These are phyloP conservation scores for Bauhinia variegata DNA, from an alignment of 306 rosid species.

Conservation along the genomic window DNA sequence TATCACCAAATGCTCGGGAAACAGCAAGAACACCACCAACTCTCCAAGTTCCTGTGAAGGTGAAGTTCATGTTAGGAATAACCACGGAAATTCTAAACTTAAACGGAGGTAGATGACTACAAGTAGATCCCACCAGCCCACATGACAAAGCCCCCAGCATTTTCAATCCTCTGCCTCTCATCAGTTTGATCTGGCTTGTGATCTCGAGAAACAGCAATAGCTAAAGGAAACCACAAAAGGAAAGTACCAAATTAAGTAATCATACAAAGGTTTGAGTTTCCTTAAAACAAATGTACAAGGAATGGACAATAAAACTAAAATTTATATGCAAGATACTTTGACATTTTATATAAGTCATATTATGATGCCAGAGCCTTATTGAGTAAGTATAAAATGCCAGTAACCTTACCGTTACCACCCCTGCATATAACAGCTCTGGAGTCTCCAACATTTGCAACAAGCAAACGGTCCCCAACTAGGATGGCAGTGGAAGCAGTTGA, in stretches of 20 bases:
- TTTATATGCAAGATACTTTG: neutral
- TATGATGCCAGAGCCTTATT: too few species aligned
- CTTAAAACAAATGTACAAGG: neutral
- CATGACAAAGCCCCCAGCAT: conserved; percentile 96
- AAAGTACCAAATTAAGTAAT: conserved; percentile 18
- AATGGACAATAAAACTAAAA: conserved; percentile 2
- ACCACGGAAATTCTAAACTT: neutral
- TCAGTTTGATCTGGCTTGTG: conserved; percentile 98
- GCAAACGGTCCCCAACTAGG: conserved; percentile 92
- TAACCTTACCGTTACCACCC: conserved; percentile 77
- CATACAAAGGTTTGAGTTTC: conserved; percentile 26
- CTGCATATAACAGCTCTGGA: conserved; percentile 94
- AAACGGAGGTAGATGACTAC: conserved; percentile 11
- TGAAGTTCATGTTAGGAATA: conserved; percentile 11
- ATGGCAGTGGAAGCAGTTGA: conserved; percentile 98
- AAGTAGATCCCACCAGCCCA: conserved; percentile 77
- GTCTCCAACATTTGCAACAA: conserved; percentile 97
- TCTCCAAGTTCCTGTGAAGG: conserved; percentile 90
- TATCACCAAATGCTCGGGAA: conserved; percentile 98
- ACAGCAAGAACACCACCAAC: conserved; percentile 99
- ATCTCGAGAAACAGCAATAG: conserved; percentile 96
- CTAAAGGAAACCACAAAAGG: conserved; percentile 49
- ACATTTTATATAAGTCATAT: neutral
- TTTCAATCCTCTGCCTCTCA: conserved; percentile 93
- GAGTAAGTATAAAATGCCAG: neutral